A percentile compares a stretch with the other conserved stretches of the same genome.
phyloP scores from a whole-genome alignment of 2,329 filamentous ascomycete species.

The Coniochaeta sp. region DNA sequence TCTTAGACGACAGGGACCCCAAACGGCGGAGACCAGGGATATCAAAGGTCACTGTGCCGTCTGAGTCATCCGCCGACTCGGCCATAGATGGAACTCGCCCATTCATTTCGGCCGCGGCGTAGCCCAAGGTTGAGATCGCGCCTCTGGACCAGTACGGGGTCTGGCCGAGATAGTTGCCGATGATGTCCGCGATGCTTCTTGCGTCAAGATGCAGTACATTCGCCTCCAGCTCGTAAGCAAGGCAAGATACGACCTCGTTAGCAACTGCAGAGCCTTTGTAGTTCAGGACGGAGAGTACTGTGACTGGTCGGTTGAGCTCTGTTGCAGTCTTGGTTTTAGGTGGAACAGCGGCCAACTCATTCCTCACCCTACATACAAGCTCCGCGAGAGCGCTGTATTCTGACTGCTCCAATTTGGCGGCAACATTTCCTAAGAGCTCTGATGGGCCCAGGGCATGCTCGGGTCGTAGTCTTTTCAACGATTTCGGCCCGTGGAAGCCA shows the following conservation, averaged over 20 bases:
- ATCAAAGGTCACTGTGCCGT: conserved; percentile 22
- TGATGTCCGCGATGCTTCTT: conserved; percentile 61
- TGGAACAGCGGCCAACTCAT: conserved; percentile 19
- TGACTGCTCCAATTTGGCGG: background rate
- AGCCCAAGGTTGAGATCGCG: conserved; percentile 47
- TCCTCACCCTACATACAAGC: conserved; percentile 22
- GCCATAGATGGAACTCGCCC: conserved; percentile 36
- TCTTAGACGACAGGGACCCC: conserved; percentile 16
- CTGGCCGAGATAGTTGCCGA: conserved; percentile 64
- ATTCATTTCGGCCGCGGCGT: conserved; percentile 46
- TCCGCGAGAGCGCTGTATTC: conserved; percentile 19
- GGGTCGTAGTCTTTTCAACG: background rate
- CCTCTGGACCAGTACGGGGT: conserved; percentile 39
- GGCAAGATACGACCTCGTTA: conserved; percentile 18
- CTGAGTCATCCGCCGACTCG: conserved; percentile 33
- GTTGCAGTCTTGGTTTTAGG: conserved; percentile 12
- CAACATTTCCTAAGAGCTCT: background rate
- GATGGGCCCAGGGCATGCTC: background rate
- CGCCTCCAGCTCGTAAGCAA: conserved; percentile 40
- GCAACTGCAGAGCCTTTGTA: conserved; percentile 21
- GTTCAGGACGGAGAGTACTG: conserved; percentile 27
- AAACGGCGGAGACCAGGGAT: conserved; percentile 16
- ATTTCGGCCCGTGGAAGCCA: background rate
- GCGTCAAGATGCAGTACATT: conserved; percentile 64
- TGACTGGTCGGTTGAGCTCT: conserved; percentile 24